A percentile compares a stretch with the other conserved stretches of the same genome.
Evolutionary conservation across 2,329 filamentous ascomycete genomes (phyloP).

Genomic region (Colletotrichum godetiae): DNA sequence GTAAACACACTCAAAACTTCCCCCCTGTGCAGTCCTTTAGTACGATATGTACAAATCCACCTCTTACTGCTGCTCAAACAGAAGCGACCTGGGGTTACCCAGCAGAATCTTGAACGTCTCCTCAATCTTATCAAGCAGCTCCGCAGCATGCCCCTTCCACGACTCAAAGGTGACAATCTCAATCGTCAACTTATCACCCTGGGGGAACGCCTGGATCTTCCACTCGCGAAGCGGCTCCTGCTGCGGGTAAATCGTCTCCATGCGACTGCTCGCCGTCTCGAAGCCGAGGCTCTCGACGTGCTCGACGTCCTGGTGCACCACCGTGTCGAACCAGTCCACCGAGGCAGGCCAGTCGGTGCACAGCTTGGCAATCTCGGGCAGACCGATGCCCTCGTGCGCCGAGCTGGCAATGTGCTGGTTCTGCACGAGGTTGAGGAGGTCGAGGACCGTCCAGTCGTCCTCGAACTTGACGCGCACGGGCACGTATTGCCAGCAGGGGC

Average conservation of each 20-base stretch:
- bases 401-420: conserved; percentile 68
- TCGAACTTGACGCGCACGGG: conserved; percentile 70
- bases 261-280: conserved; percentile 47
- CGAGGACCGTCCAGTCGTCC: conserved; percentile 59
- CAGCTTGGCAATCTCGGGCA: conserved; percentile 61
- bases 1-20: background rate
- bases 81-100: conserved; percentile 43
- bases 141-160: conserved; percentile 63
- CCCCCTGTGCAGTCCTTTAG: background rate
- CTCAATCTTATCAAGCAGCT: conserved; percentile 62
- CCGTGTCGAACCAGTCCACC: conserved; percentile 62
- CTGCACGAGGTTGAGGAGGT: conserved; percentile 65
- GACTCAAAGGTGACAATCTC: conserved; percentile 71
- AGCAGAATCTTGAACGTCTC: conserved; percentile 54
- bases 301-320: conserved; percentile 70
- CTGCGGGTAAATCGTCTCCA: conserved; percentile 71
- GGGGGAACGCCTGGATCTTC: conserved; percentile 71
- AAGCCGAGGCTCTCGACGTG: conserved; percentile 67
- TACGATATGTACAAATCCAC: background rate
- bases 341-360: conserved; percentile 58
- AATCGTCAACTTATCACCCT: conserved; percentile 61
- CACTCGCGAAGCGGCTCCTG: conserved; percentile 66
- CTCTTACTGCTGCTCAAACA: conserved; percentile 40
- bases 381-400: conserved; percentile 64
- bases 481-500: conserved; percentile 76